A percentile compares a stretch with the other conserved stretches of the same genome.
Evolutionary conservation across 1,139 yeast genomes (phyloP).

Genomic region (Lodderomyces jiufengensis): DNA sequence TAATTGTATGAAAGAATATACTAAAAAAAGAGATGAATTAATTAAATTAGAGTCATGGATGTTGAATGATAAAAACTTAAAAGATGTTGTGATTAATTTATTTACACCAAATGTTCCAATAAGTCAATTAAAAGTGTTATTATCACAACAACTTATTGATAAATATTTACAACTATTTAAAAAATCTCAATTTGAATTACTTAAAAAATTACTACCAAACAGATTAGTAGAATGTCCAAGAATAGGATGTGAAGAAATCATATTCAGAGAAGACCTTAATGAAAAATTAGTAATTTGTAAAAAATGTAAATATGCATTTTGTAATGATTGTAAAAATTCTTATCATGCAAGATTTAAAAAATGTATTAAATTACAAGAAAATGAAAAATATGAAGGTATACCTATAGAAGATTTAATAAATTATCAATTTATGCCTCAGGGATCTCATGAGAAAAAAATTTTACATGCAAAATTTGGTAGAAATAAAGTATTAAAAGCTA

Average conservation of each 20-base stretch:
- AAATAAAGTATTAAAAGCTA: slow-evolving; percentile 37
- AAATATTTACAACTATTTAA: slow-evolving; percentile 33
- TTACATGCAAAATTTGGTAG: slow-evolving; percentile 51
- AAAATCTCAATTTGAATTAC: slow-evolving; percentile 38
- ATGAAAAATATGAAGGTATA: slow-evolving; percentile 29
- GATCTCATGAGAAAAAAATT: slow-evolving; percentile 29
- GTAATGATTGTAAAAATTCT: slow-evolving; percentile 56
- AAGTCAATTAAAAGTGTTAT: slow-evolving; percentile 25
- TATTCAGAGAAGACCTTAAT: slow-evolving; percentile 47
- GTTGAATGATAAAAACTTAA: slow-evolving; percentile 18
- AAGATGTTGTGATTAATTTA: slow-evolving; percentile 26
- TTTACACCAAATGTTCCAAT: slow-evolving; percentile 38
- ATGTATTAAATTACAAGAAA: slow-evolving; percentile 26
- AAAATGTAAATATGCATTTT: slow-evolving; percentile 54
- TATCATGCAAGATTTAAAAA: slow-evolving; percentile 60
- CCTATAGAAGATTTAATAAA: slow-evolving; percentile 40
- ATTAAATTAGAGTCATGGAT: slow-evolving; percentile 20
- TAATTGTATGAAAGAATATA: slow-evolving; percentile 34
- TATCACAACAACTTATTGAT: slow-evolving; percentile 25
- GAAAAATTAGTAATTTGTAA: slow-evolving; percentile 54
- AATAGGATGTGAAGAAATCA: slow-evolving; percentile 36
- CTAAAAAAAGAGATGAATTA: slow-evolving; percentile 17
- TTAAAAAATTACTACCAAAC: slow-evolving; percentile 45
- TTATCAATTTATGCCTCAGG: slow-evolving; percentile 29
- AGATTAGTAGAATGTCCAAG: slow-evolving; percentile 55